Base-by-base conservation (phyloP, 2,329 filamentous ascomycete species). In the Pseudogymnoascus sp. region DNA sequence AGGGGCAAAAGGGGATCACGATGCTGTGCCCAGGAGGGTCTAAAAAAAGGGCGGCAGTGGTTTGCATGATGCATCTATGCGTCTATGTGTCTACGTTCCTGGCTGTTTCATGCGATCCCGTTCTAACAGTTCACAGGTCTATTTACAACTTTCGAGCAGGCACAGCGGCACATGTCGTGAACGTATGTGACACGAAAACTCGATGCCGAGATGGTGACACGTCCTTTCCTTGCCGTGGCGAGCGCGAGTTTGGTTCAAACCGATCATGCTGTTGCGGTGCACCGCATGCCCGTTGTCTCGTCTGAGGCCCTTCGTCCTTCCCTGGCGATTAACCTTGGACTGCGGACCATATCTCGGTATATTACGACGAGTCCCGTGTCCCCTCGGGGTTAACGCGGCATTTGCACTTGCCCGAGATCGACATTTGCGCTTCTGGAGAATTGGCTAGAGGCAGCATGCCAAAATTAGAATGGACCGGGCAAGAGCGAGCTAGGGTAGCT, bases 1-100 rank as follows among this genome's bases (percentile, higher is more conserved):
- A 50, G 43, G 43, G 43, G 43, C 43, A 50, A 32, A 43, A 30
- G 2, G n/a, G 25, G 43, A 11, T 50, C 43, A 50, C 25, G 25
- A 50, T 50, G 43, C 5, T 18, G 43, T 50, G 43, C 16, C 25
- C 25, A n/a, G 43, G n/a, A 32, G 25, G 25, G 18, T 50, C 16
- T 11, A 32, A 32, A 30, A 50, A 14, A 50, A 6, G n/a, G 25
- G 8, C 43, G 30, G 25, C 25, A 18, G 43, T 28, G 25, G 43
- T 50, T 50, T 50, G 43, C 43, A 50, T 50, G 25, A 50, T 50
- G 43, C 43, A 50, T 50, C 43, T 32, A 50, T 30, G 43, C 43
- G 43, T 32, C 9, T 11, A 43, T 43, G 20, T 43, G 20, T 8
- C 39, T 30, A 30, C 14, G 43, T 50, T 50, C 25, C 43, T 50